Evolutionary conservation across 148 eudicot genomes (phyloP), one percentile per base, ranked within the genome.

Genomic region (Rheum nobile): DNA sequence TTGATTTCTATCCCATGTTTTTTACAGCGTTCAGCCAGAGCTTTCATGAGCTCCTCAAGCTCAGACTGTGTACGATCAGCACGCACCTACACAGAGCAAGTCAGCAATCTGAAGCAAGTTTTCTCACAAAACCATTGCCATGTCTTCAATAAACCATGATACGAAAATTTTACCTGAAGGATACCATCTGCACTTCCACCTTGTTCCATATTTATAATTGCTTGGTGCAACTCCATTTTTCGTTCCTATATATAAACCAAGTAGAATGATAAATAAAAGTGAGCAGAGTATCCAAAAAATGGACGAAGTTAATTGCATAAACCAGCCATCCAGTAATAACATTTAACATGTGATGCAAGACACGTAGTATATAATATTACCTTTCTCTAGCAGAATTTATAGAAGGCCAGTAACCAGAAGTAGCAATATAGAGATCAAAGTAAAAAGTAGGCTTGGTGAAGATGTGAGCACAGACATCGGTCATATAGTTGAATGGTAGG

Each of bases 151-250:
- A 37, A 69, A 41, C 0, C 50, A 71, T 71, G 32, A 71, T 71
- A 21, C 31, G 16, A 0, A 1, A 26, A 41, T 10, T 29, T 83
- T 79, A 92, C 99, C 97, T 95, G 99, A 82, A 95, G 97, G 84
- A 95, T 90, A 71, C 99, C 99, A 73, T 95, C 99, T 44, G 93
- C 94, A 80, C 99, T 95, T 75, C 99, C 97, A 82, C 97, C 99
- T 82, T 95, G 99, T 83, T 95, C 96, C 91, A 95, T 88, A 80
- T 89, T 95, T 63, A 76, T 75, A 71, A 95, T 88, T 70, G 99
- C 99, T 79, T 95, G 97, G 26, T 90, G 86, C 85, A 92, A 79
- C 77, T 95, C 99, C 82, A 71, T 79, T 81, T 92, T 95, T 75
- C 99, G 85, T 79, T 84, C 97, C 99, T 95, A 44, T 17, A 79